phyloP scores from a whole-genome alignment of 73 alveolate genomes.

The Paramecium biaurelia region DNA sequence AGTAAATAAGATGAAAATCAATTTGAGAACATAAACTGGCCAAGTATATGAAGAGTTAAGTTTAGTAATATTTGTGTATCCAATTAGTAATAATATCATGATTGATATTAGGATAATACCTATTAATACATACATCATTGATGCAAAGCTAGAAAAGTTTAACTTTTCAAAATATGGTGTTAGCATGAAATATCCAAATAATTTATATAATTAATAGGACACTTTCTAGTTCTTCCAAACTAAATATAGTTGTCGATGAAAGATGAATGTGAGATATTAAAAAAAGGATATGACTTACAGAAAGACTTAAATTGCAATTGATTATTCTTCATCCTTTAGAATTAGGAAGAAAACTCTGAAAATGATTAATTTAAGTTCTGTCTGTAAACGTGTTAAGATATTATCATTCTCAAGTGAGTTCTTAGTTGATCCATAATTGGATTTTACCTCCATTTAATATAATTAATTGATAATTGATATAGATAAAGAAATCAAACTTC shows the following conservation, averaged over 20 bases:
- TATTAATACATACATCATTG: constrained; percentile 24
- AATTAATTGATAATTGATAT: neutral
- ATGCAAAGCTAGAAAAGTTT: neutral
- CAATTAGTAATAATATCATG: neutral
- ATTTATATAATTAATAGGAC: neutral
- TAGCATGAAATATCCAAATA: constrained; percentile 20
- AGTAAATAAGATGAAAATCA: neutral
- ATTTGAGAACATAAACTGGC: constrained; percentile 10
- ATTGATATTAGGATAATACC: neutral
- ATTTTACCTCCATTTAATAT: neutral
- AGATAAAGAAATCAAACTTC: constrained; percentile 18
- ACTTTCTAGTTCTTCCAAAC: constrained; percentile 13
- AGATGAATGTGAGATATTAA: neutral
- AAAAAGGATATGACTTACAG: neutral
- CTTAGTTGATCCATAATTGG: constrained; percentile 1
- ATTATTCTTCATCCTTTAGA: constrained; percentile 24
- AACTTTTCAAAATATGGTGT: neutral
- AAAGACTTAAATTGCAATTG: neutral
- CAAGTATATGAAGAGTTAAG: neutral
- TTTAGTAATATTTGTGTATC: neutral
- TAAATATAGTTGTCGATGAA: neutral
- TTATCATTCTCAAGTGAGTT: neutral
- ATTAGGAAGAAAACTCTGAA: constrained; percentile 17
- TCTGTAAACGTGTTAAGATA: neutral
- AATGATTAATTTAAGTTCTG: neutral